These are phyloP conservation scores for Bertia moriformis DNA, from an alignment of 2,329 filamentous ascomycete genomes.

Conservation along the genomic window DNA sequence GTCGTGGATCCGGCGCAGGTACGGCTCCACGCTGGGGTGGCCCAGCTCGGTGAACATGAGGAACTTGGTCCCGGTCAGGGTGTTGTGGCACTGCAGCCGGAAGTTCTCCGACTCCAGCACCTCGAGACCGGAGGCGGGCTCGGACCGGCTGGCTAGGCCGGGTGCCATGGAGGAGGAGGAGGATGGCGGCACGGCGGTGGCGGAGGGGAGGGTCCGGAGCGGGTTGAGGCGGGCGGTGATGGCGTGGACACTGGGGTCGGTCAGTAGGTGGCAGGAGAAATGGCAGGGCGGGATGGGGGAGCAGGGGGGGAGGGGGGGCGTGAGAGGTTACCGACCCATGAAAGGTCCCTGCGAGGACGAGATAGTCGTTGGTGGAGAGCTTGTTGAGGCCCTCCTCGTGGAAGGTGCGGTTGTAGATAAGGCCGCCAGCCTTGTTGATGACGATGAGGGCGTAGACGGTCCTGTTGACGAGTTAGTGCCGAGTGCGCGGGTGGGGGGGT, in stretches of 20 bases:
- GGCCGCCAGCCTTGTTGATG: slow-evolving; percentile 94
- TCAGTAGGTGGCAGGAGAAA: slow-evolving; percentile 1
- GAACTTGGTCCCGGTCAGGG: slow-evolving; percentile 87
- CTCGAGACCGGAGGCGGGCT: slow-evolving; percentile 67
- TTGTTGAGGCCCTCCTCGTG: slow-evolving; percentile 72
- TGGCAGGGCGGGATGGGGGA: not conserved
- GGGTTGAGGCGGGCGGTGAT: slow-evolving; percentile 51
- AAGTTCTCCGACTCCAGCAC: slow-evolving; percentile 90
- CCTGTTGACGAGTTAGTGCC: no score
- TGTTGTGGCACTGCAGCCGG: slow-evolving; percentile 89
- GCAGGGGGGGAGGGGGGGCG: slow-evolving; percentile 8
- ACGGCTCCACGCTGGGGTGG: slow-evolving; percentile 56
- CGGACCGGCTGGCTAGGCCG: slow-evolving; percentile 30
- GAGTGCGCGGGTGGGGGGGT: no score
- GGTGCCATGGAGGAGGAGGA: slow-evolving; percentile 5
- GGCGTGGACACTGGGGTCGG: slow-evolving; percentile 42
- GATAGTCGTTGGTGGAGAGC: slow-evolving; percentile 86
- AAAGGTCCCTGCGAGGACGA: slow-evolving; percentile 92
- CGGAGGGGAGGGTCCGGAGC: slow-evolving; percentile 14
- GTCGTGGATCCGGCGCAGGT: slow-evolving; percentile 79
- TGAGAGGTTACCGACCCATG: slow-evolving; percentile 83
- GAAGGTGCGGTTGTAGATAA: slow-evolving; percentile 93
- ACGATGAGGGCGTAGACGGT: slow-evolving; percentile 89
- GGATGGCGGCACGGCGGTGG: slow-evolving; percentile 17
- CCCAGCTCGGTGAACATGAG: slow-evolving; percentile 75